Evolutionary conservation across 768 basidiomycete species (phyloP).

Genomic region (Amanita inopinata): DNA sequence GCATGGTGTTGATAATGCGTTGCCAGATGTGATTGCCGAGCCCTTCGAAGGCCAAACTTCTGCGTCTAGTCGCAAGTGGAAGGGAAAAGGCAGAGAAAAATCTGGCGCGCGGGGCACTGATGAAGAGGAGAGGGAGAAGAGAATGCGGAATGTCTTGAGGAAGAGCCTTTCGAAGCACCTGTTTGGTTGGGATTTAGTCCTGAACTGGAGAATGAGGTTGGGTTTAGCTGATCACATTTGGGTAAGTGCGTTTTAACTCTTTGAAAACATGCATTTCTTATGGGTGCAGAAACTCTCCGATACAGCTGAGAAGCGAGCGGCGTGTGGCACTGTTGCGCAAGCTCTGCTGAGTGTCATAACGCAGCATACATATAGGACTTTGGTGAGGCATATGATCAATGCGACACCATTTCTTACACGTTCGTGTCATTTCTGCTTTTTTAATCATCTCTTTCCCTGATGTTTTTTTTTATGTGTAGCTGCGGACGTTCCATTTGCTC

Average conservation of each 20-base stretch:
- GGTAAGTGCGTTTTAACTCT: conserved; percentile 22
- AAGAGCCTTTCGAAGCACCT: conserved; percentile 44
- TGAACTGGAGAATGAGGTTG: conserved; percentile 47
- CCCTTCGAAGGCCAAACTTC: not conserved
- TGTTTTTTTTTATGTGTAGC: conserved; percentile 23
- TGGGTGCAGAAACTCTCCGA: conserved; percentile 36
- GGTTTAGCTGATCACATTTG: conserved; percentile 41
- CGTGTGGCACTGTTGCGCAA: conserved; percentile 46
- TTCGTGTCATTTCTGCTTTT: conserved; percentile 21
- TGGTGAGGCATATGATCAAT: conserved; percentile 48
- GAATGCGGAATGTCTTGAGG: conserved; percentile 36
- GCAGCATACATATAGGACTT: conserved; percentile 39
- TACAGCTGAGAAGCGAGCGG: conserved; percentile 27
- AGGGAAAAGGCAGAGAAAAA: conserved; percentile 3
- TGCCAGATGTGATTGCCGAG: not conserved
- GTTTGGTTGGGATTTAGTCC: conserved; percentile 49
- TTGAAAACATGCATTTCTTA: not conserved
- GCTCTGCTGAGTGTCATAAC: conserved; percentile 41
- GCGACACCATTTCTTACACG: conserved; percentile 33
- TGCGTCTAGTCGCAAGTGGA: too few species aligned
- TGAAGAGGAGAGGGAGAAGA: conserved; percentile 19
- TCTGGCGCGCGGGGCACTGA: too few species aligned
- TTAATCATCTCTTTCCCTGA: not conserved
- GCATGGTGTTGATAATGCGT: not conserved
- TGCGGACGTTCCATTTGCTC: conserved; percentile 54